Base-by-base conservation (phyloP, 2,329 filamentous ascomycete genomes). In the Acarospora socialis region DNA sequence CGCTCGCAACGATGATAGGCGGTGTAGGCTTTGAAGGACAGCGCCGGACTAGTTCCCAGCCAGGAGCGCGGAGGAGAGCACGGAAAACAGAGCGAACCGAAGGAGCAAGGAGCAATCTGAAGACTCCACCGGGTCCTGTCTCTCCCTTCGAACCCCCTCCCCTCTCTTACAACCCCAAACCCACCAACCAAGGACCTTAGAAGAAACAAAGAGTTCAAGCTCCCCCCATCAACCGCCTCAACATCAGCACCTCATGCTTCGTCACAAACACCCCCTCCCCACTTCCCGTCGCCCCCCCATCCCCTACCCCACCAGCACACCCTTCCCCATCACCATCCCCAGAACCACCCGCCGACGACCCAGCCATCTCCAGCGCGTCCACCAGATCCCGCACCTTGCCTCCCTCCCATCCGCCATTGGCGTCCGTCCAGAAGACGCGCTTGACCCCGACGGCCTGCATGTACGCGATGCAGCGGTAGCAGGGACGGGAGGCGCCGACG, bases 361-460 rank as follows among this genome's bases (percentile, higher is more conserved):
- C 16, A 5, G 23, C 23, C 18, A 48, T 43, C 31, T 65, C 57
- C 30, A 67, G 43, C 17, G 54, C 56, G 41, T 65, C 60, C 3
- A 66, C 55, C 16, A 69, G 45, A 39, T 65, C 57, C 17, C 59
- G 46, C 3, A 68, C 57, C 46, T 68, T 68, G 8, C 58, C 61
- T 25, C 56, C 54, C 41, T 67, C 60, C 65, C 65, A 69, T 10
- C 46, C 39, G 1, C 65, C 64, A n/a, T 49, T 44, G 7, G 52
- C 49, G 25, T 57, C 64, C 1, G 65, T 67, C 65, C 63, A 68
- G 43, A 66, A 67, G 0, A 67, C 63, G 8, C 65, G 55, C 41
- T 62, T 63, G 43, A 69, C 63, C 8, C 64, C 65, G 2, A 60
- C 61, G 3, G 57, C 56, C 35, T 65, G 51, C 63, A 69, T 68